Evolutionary conservation across 1,284 basidiomycete genomes (phyloP).

Genomic region (Pyrrhoderma noxium): DNA sequence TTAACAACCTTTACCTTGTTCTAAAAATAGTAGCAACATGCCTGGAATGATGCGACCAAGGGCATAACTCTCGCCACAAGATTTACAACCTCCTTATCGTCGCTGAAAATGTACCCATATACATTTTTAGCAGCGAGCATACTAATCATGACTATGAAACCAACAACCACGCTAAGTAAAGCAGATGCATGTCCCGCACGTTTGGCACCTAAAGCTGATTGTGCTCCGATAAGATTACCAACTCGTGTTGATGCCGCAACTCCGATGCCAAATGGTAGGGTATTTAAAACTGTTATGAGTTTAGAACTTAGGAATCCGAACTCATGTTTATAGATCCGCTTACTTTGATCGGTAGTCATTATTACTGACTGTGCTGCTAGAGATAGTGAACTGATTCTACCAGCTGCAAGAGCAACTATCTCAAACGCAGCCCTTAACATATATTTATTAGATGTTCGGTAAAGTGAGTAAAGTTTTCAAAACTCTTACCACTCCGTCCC

Average conservation of each 20-base stretch:
- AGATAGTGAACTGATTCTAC: conserved; percentile 54
- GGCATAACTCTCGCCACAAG: conserved; percentile 71
- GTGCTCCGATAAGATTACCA: conserved; percentile 65
- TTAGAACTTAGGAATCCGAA: neutral
- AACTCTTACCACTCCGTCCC: conserved; percentile 63
- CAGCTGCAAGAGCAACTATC: conserved; percentile 72
- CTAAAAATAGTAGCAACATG: conserved; percentile 24
- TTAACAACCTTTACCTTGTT: neutral
- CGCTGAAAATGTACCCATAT: conserved; percentile 65
- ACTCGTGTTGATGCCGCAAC: conserved; percentile 68
- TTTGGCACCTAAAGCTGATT: conserved; percentile 46
- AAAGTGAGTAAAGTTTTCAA: neutral
- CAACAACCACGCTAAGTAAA: conserved; percentile 53
- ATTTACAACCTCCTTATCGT: conserved; percentile 50
- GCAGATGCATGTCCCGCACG: conserved; percentile 57
- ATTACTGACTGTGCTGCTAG: conserved; percentile 73
- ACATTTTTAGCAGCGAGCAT: conserved; percentile 54
- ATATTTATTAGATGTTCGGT: conserved; percentile 3
- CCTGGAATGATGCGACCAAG: conserved; percentile 73
- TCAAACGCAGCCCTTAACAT: conserved; percentile 64
- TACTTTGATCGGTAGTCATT: conserved; percentile 78
- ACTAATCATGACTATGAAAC: conserved; percentile 49
- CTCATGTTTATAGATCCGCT: conserved; percentile 16
- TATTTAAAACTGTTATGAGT: conserved; percentile 45
- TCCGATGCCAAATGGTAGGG: conserved; percentile 62